Evolutionary conservation across 345 rosid species (phyloP).

Genomic region (Sisymbrium irio): DNA sequence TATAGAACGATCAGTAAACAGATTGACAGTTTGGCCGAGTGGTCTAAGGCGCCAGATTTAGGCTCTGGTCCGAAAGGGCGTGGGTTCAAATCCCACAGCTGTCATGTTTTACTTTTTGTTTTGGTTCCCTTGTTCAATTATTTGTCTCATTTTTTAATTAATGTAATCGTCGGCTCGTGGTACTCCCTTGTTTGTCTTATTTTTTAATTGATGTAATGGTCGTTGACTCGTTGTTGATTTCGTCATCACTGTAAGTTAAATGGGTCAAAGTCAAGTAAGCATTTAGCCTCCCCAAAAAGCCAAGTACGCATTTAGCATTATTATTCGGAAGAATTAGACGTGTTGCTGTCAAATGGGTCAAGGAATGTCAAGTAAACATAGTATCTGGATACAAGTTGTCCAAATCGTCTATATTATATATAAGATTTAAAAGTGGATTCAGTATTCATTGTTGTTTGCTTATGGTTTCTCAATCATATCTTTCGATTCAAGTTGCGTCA

Average conservation of each 20-base stretch:
- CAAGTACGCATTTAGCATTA: too few relatives aligned
- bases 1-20: too few relatives aligned
- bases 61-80: slow-evolving; percentile 99
- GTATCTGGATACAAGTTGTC: neutral
- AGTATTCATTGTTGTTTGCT: too few relatives aligned
- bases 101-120: slow-evolving; percentile 37
- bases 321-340: too few relatives aligned
- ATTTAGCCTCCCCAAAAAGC: neutral
- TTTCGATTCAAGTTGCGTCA: too few relatives aligned
- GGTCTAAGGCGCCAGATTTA: slow-evolving; percentile 99
- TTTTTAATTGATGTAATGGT: neutral
- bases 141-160: neutral
- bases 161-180: too few relatives aligned
- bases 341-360: neutral
- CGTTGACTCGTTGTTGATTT: neutral
- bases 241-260: neutral
- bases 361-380: neutral
- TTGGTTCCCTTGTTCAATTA: neutral
- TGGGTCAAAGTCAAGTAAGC: neutral
- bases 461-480: too few relatives aligned
- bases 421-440: too few relatives aligned
- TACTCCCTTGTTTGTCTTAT: too few relatives aligned
- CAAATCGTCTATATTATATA: neutral
- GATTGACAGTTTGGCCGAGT: slow-evolving; percentile 98
- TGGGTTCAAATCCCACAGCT: slow-evolving; percentile 99